These are phyloP conservation scores for Urtica urens DNA, from an alignment of 306 rosid species.

Conservation along the genomic window DNA sequence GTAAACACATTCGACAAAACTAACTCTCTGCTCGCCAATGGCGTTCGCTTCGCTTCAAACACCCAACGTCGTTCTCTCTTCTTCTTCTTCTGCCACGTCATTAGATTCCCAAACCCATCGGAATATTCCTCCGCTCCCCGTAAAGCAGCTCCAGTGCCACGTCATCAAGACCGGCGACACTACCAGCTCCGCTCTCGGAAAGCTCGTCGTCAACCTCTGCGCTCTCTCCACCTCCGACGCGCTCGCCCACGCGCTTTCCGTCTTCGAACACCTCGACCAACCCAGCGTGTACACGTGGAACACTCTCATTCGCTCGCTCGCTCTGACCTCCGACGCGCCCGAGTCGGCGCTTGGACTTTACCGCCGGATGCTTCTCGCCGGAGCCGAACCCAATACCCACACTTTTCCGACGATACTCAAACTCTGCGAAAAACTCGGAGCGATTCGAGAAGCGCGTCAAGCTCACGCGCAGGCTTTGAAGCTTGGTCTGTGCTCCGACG, in stretches of 20 bases:
- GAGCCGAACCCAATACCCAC: conserved; percentile 51
- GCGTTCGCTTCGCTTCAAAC: too few relatives aligned
- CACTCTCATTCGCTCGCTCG: conserved; percentile 51
- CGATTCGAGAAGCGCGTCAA: conserved; percentile 48
- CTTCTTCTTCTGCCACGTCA: neutral
- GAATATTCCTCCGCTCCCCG: neutral
- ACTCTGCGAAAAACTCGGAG: conserved; percentile 40
- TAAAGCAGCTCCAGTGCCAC: conserved; percentile 54
- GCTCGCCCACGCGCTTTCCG: conserved; percentile 48
- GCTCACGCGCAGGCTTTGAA: conserved; percentile 50
- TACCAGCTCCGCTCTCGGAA: conserved; percentile 41
- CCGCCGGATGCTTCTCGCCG: conserved; percentile 28
- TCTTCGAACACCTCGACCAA: conserved; percentile 28
- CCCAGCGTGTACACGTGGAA: conserved; percentile 51
- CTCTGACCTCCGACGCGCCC: conserved; percentile 29
- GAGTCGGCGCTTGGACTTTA: conserved; percentile 25
- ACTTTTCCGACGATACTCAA: conserved; percentile 65
- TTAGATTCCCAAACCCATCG: neutral
- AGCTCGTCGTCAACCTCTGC: conserved; percentile 53
- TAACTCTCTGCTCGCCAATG: too few relatives aligned
- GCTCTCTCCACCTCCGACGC: conserved; percentile 36
- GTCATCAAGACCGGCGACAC: conserved; percentile 60
- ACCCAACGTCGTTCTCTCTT: too few relatives aligned
- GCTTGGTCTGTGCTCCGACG: conserved; percentile 39
- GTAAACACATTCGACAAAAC: too few relatives aligned